Evolutionary conservation across 352 stramenopile species (phyloP).

Genomic region (Phytophthora lateralis): DNA sequence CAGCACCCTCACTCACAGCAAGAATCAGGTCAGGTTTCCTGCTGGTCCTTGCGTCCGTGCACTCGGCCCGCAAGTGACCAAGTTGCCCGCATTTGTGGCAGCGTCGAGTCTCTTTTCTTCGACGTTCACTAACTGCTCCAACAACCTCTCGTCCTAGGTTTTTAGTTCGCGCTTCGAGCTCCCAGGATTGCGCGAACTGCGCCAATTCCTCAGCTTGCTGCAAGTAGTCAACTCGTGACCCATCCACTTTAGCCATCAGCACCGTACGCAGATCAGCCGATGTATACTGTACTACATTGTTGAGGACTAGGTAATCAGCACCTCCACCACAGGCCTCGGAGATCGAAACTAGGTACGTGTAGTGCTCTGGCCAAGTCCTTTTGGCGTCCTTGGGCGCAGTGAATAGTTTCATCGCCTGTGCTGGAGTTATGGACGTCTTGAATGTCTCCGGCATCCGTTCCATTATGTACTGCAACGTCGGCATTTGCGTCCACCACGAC

Average conservation of each 20-base stretch:
- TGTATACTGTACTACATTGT: conserved; percentile 11
- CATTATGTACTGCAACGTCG: conserved; percentile 19
- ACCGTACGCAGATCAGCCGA: conserved; percentile 2
- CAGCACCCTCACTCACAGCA: not conserved
- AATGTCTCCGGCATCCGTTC: conserved; percentile 12
- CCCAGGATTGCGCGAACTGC: conserved; percentile 1
- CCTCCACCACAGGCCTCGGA: not conserved
- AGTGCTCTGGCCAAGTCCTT: conserved; percentile 5
- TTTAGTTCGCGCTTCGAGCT: not conserved
- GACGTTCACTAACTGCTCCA: not conserved
- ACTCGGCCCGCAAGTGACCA: not conserved
- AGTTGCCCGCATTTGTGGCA: not conserved
- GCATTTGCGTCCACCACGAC: conserved; percentile 11
- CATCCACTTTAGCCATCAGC: conserved; percentile 4
- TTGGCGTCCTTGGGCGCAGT: not conserved
- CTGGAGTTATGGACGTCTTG: not conserved
- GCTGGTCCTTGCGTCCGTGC: not conserved
- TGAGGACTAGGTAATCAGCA: conserved; percentile 1
- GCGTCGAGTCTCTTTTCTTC: not conserved
- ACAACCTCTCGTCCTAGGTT: not conserved
- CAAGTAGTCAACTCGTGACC: not conserved
- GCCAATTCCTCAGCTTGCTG: too few species aligned
- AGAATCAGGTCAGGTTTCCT: not conserved
- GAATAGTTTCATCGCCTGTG: conserved; percentile 4
- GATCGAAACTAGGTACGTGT: not conserved